A percentile compares a stretch with the other conserved stretches of the same genome.
Evolutionary conservation across 2,329 filamentous ascomycete genomes (phyloP).

Genomic region (Aspergillus chevalieri): DNA sequence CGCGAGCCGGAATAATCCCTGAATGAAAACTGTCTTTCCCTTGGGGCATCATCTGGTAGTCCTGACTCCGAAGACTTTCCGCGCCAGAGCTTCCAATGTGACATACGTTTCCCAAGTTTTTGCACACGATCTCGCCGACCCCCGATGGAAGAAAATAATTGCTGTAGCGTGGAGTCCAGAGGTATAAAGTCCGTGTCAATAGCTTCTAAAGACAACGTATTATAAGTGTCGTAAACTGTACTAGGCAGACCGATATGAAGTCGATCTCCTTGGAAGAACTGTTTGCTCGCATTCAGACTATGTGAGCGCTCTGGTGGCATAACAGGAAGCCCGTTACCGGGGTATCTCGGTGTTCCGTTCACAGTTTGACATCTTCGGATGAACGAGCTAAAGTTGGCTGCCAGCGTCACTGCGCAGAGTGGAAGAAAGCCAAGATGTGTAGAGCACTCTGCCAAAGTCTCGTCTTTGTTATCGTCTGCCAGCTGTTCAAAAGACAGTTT

Average conservation of each 20-base stretch:
- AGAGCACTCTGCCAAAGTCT: slow-evolving; percentile 1
- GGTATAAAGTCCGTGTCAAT: slow-evolving; percentile 14
- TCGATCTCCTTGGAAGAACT: slow-evolving; percentile 10
- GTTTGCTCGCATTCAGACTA: slow-evolving; percentile 20
- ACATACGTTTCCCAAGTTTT: slow-evolving; percentile 4
- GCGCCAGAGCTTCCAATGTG: slow-evolving; percentile 8
- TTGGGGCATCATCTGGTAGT: not conserved
- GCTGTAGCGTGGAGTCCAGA: slow-evolving; percentile 15
- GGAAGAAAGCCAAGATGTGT: slow-evolving; percentile 23
- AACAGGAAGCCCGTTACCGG: slow-evolving; percentile 21
- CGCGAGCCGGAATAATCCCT: not conserved
- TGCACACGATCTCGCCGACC: slow-evolving; percentile 5
- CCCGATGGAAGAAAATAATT: slow-evolving; percentile 11
- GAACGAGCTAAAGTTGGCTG: slow-evolving; percentile 25
- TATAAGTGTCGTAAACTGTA: slow-evolving; percentile 13
- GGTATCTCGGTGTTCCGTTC: slow-evolving; percentile 5
- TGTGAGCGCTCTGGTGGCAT: slow-evolving; percentile 21
- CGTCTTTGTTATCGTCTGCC: not conserved
- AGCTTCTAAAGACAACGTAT: slow-evolving; percentile 7
- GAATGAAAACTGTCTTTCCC: not conserved
- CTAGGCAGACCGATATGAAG: slow-evolving; percentile 12
- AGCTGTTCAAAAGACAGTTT: slow-evolving; percentile 16
- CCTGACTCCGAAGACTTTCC: slow-evolving; percentile 1
- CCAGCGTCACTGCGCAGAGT: slow-evolving; percentile 28
- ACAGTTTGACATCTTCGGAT: slow-evolving; percentile 13